Conservation (phyloP, 768 basidiomycete genomes). For the Arthromyces matolae region DNA sequence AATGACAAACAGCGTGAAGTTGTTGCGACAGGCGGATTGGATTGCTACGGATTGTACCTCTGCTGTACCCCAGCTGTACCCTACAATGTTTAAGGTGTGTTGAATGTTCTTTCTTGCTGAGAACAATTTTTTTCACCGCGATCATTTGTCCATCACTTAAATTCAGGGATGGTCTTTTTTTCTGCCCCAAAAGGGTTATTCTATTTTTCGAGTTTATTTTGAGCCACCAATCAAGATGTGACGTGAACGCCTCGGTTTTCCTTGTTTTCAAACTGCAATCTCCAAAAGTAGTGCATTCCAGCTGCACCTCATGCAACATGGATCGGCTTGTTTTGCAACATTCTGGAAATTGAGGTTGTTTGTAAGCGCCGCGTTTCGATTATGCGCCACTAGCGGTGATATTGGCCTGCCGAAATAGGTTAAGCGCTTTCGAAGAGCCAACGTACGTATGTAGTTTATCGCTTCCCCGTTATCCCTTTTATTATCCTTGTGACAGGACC, state of each 20-base stretch:
- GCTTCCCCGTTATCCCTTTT: slow-evolving; percentile 12
- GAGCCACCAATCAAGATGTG: background rate
- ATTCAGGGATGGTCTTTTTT: slow-evolving; percentile 5
- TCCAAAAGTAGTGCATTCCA: background rate
- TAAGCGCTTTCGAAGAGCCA: slow-evolving; percentile 2
- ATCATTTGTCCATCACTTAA: too few species aligned
- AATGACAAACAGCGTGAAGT: too few species aligned
- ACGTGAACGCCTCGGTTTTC: background rate
- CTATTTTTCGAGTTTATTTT: too few species aligned
- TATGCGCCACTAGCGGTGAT: slow-evolving; percentile 12
- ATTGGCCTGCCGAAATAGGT: background rate
- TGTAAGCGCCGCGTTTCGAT: background rate
- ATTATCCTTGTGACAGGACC: slow-evolving; percentile 7
- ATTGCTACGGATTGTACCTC: too few species aligned
- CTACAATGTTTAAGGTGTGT: too few species aligned
- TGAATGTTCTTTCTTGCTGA: too few species aligned
- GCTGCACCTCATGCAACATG: background rate
- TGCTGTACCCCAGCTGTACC: too few species aligned
- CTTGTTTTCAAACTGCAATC: background rate
- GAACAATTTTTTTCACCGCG: too few species aligned
- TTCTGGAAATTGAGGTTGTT: background rate
- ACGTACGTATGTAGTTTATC: slow-evolving; percentile 16
- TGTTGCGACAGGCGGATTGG: too few species aligned
- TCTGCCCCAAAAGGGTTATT: background rate
- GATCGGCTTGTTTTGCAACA: too few species aligned